A percentile compares a stretch with the other conserved stretches of the same genome.
Evolutionary conservation across 2,329 filamentous ascomycete genomes (phyloP).

Genomic region (Calonectria pseudoturangicola): DNA sequence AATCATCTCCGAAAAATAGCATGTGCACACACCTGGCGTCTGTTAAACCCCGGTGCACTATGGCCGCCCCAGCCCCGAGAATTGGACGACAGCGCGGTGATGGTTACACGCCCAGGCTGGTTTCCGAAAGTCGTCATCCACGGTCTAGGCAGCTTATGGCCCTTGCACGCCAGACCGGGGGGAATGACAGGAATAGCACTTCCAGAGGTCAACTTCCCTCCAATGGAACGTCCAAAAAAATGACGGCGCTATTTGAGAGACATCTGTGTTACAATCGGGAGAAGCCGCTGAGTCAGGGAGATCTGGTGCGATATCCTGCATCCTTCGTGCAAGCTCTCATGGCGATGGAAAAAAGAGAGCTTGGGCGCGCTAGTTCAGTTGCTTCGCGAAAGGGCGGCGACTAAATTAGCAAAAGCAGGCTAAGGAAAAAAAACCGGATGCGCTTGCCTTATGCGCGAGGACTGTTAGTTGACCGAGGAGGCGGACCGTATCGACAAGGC

Average conservation of each 20-base stretch:
- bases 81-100: neutral
- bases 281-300: constrained; percentile 10
- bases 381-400: neutral
- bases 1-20: constrained; percentile 16
- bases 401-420: neutral
- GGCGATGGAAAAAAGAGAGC: neutral
- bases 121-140: constrained; percentile 13
- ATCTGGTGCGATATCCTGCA: constrained; percentile 1
- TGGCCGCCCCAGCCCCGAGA: neutral
- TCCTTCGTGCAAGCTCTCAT: constrained; percentile 1
- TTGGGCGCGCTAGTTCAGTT: neutral
- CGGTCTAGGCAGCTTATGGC: neutral
- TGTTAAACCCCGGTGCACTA: constrained; percentile 6
- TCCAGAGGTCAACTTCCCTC: neutral
- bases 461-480: constrained; percentile 4
- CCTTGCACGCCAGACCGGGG: constrained; percentile 2
- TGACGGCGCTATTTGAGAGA: neutral
- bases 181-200: constrained; percentile 12
- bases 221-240: neutral
- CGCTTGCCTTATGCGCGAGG: constrained; percentile 1
- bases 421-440: neutral
- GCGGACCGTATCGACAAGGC: constrained; percentile 18
- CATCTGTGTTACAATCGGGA: constrained; percentile 22
- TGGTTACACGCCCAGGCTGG: constrained; percentile 11
- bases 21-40: constrained; percentile 22